Evolutionary conservation across 2,329 filamentous ascomycete species (phyloP).

Genomic region (Claviceps sp.): DNA sequence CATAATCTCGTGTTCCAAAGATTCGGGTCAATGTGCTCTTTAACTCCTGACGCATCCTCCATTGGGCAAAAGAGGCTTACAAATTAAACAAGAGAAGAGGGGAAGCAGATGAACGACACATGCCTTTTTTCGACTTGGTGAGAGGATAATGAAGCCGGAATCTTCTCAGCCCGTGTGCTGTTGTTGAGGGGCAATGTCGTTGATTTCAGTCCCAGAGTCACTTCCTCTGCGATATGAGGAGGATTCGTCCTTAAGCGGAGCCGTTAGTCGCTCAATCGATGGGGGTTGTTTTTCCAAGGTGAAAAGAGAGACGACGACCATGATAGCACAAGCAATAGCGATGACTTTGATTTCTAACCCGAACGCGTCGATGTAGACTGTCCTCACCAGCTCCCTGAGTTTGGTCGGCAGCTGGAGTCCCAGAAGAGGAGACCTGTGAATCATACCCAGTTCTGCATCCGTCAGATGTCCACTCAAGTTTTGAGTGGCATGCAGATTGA

Average conservation of each 20-base stretch:
- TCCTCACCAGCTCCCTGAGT: constrained; percentile 21
- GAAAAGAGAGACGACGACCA: constrained; percentile 30
- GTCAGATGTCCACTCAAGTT: constrained; percentile 24
- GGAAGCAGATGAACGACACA: not conserved
- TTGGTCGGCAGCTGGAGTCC: constrained; percentile 20
- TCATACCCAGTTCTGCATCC: constrained; percentile 22
- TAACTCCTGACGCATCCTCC: not conserved
- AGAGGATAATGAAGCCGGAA: not conserved
- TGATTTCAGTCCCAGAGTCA: constrained; percentile 25
- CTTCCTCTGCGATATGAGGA: constrained; percentile 19
- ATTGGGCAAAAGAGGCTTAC: not conserved
- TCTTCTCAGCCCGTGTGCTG: constrained; percentile 6
- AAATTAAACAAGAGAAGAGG: not conserved
- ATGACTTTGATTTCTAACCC: constrained; percentile 32
- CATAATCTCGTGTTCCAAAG: constrained; percentile 1
- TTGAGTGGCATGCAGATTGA: constrained; percentile 31
- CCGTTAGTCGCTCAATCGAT: constrained; percentile 19
- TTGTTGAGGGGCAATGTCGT: constrained; percentile 13
- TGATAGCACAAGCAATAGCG: constrained; percentile 28
- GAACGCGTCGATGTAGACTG: constrained; percentile 33
- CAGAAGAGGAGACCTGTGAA: constrained; percentile 31
- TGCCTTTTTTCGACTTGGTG: not conserved
- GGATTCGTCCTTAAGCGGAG: constrained; percentile 16
- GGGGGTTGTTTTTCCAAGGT: constrained; percentile 30
- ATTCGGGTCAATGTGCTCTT: not conserved